Percentiles rank a stretch among this genome's conserved stretches.
These are phyloP conservation scores for Juglanconis sp. DNA, from an alignment of 2,329 filamentous ascomycete genomes.

Conservation along the genomic window DNA sequence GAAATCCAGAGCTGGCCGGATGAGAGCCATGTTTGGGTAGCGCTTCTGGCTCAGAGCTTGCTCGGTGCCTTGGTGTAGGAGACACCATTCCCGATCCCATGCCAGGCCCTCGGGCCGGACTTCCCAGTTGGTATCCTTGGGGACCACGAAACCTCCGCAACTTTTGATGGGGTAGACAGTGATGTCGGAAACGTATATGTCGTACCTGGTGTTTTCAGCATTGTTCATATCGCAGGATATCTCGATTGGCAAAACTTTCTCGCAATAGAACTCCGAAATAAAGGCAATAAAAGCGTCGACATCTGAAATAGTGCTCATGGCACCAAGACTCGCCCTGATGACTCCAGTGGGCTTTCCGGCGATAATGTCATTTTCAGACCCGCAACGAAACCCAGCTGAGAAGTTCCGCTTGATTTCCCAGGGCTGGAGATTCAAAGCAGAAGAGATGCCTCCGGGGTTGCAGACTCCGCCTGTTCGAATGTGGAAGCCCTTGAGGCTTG, in stretches of 20 bases:
- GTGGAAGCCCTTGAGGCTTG: constrained; percentile 74
- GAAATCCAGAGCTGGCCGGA: constrained; percentile 74
- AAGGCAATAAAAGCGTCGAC: constrained; percentile 71
- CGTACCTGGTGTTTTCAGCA: background rate
- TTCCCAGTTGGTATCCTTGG: constrained; percentile 65
- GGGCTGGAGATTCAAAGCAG: constrained; percentile 67
- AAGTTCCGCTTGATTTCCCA: constrained; percentile 86
- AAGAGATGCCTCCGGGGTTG: constrained; percentile 83
- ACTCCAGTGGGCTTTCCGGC: constrained; percentile 84
- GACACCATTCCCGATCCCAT: constrained; percentile 96
- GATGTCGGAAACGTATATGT: constrained; percentile 59
- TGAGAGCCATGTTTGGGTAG: constrained; percentile 81
- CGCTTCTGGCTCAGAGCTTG: constrained; percentile 85
- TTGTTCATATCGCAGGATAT: background rate
- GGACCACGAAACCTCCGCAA: constrained; percentile 75
- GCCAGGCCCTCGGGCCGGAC: constrained; percentile 77
- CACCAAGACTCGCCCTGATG: constrained; percentile 80
- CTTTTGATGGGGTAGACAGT: constrained; percentile 92
- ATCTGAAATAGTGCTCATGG: constrained; percentile 80
- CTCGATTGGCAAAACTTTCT: constrained; percentile 14
- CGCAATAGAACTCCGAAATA: constrained; percentile 63
- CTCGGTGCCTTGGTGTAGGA: constrained; percentile 82
- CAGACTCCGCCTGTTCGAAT: constrained; percentile 86
- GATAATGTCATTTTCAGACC: constrained; percentile 76
- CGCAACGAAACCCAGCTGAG: constrained; percentile 79